phyloP scores from a whole-genome alignment of 1,284 basidiomycete genomes.

The Cystobasidium pallidum region DNA sequence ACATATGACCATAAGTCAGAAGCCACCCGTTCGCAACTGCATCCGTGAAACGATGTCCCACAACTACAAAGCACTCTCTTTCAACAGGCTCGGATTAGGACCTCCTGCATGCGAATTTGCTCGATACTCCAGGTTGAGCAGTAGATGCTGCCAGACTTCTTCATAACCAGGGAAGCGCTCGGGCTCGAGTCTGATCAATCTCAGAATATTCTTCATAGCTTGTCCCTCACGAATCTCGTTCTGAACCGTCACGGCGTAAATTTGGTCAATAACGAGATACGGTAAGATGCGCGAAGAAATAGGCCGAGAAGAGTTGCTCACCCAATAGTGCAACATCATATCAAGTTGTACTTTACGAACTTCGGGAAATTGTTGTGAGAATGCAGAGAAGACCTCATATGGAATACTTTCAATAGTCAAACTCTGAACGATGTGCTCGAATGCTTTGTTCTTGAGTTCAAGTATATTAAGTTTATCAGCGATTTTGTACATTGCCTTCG shows the following conservation, averaged over 20 bases:
- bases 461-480: constrained; percentile 53
- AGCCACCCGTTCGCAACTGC: not conserved
- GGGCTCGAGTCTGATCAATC: constrained; percentile 30
- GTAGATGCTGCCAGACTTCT: constrained; percentile 33
- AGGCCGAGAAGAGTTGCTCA: not conserved
- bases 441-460: constrained; percentile 53
- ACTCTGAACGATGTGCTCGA: constrained; percentile 47
- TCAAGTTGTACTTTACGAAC: constrained; percentile 42
- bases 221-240: constrained; percentile 41
- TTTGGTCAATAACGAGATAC: too few species aligned
- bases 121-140: constrained; percentile 40
- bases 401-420: constrained; percentile 43
- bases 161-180: constrained; percentile 44
- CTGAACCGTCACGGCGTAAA: constrained; percentile 1
- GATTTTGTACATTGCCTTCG: constrained; percentile 54
- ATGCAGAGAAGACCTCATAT: constrained; percentile 45
- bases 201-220: constrained; percentile 44
- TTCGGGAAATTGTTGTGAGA: constrained; percentile 42
- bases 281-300: not conserved
- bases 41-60: not conserved
- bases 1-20: too few species aligned
- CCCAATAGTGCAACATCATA: constrained; percentile 41
- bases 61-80: constrained; percentile 3
- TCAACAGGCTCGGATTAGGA: not conserved
- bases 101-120: not conserved